phyloP scores from a whole-genome alignment of 73 alveolate genomes.

The Symbiodinium natans region DNA sequence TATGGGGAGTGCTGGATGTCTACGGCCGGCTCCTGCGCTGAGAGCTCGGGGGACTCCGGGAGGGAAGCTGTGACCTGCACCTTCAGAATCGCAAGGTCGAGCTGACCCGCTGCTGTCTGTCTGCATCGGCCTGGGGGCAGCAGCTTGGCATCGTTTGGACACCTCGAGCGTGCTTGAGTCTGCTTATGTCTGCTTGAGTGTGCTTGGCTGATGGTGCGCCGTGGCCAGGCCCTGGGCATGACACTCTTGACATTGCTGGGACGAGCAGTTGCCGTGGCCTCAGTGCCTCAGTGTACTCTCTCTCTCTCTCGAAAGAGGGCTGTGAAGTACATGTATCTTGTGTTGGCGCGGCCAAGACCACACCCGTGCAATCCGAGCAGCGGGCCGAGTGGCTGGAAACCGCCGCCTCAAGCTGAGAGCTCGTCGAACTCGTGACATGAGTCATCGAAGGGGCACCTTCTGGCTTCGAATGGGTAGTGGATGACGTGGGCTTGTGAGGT shows the following conservation, averaged over 20 bases:
- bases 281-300: neutral
- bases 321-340: neutral
- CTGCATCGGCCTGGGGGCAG: neutral
- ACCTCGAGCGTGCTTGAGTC: neutral
- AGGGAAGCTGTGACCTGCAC: no score
- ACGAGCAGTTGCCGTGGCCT: neutral
- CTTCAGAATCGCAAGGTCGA: neutral
- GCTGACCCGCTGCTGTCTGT: neutral
- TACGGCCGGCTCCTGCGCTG: slow-evolving; percentile 42
- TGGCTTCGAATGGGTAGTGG: no score
- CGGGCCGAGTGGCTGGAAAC: slow-evolving; percentile 85
- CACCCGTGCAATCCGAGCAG: slow-evolving; percentile 55
- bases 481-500: neutral
- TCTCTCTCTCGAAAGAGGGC: neutral
- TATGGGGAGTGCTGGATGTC: slow-evolving; percentile 62
- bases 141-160: neutral
- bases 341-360: slow-evolving; percentile 20
- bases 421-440: neutral
- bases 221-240: neutral
- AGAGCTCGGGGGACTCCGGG: neutral
- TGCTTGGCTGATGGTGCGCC: no score
- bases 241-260: neutral
- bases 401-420: neutral
- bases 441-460: no score
- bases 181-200: neutral